These are phyloP conservation scores for Simplicillium aogashimaense DNA, from an alignment of 2,329 filamentous ascomycete species.

Conservation along the genomic window DNA sequence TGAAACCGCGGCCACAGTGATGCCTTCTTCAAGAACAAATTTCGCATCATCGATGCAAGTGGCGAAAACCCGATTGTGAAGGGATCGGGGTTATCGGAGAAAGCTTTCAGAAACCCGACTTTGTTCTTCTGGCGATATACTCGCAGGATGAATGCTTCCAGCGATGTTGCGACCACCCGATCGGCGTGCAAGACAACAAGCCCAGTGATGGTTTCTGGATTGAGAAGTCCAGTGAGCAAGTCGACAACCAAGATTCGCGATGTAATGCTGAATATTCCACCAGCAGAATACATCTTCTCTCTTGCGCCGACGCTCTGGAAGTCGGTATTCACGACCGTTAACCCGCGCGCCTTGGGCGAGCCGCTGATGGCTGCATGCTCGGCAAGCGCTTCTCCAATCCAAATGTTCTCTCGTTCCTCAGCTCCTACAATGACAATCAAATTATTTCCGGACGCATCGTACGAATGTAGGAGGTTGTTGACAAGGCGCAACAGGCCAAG, in stretches of 20 bases:
- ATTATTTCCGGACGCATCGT: conserved; percentile 92
- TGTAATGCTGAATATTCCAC: conserved; percentile 92
- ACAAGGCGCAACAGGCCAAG: conserved; percentile 85
- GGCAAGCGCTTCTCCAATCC: conserved; percentile 91
- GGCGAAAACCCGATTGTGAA: conserved; percentile 85
- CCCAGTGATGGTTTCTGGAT: conserved; percentile 78
- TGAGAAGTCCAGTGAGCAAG: conserved; percentile 71
- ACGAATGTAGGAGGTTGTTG: conserved; percentile 93
- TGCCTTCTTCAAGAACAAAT: conserved; percentile 74
- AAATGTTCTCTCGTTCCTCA: conserved; percentile 86
- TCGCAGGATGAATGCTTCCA: conserved; percentile 90
- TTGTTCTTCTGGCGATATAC: conserved; percentile 95
- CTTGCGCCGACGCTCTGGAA: conserved; percentile 76
- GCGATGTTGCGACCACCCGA: conserved; percentile 70
- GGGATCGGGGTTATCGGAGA: conserved; percentile 86
- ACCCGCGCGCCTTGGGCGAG: conserved; percentile 68
- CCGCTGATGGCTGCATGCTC: conserved; percentile 90
- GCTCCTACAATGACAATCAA: conserved; percentile 82
- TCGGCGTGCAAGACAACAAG: conserved; percentile 84
- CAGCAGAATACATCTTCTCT: conserved; percentile 83
- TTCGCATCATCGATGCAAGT: conserved; percentile 81
- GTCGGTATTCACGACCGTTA: conserved; percentile 92
- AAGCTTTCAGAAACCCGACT: conserved; percentile 85
- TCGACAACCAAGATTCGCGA: conserved; percentile 93
- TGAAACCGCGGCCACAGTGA: conserved; percentile 93